Evolutionary conservation across 139 green algal genomes (phyloP).

Genomic region (Yamagishiella unicocca): DNA sequence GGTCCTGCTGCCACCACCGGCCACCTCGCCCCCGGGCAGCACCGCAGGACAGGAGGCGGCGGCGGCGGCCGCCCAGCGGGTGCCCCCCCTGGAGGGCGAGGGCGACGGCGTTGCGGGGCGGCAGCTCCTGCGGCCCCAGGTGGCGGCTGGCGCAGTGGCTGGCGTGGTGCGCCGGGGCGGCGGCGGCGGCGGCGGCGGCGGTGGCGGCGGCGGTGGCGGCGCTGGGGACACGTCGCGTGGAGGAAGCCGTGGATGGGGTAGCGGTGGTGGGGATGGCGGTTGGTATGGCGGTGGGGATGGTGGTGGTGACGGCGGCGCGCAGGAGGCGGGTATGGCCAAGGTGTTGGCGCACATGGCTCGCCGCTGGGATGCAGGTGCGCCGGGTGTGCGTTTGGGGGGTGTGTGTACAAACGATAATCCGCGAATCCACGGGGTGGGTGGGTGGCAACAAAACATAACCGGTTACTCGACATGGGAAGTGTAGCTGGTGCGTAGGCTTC

Average conservation of each 20-base stretch:
- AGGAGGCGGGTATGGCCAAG: constrained; percentile 20
- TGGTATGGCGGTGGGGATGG: background rate
- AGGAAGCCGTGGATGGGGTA: too few species aligned
- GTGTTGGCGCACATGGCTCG: constrained; percentile 36
- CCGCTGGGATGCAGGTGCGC: constrained; percentile 26
- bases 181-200: background rate
- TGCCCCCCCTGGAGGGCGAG: background rate
- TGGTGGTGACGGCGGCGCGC: background rate
- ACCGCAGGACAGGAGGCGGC: background rate
- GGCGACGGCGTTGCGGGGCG: background rate
- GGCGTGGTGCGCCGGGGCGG: background rate
- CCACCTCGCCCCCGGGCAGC: background rate
- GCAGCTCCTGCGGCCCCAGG: background rate
- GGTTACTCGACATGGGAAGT: too few species aligned
- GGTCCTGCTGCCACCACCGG: background rate
- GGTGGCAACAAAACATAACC: too few species aligned
- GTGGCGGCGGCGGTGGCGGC: background rate
- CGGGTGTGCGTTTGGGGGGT: too few species aligned
- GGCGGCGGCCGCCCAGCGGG: background rate
- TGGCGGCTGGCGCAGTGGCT: background rate
- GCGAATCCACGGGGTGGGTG: too few species aligned
- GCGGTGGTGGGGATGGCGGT: background rate
- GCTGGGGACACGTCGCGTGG: too few species aligned
- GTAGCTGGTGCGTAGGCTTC: too few species aligned
- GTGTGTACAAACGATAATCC: too few species aligned